phyloP scores from a whole-genome alignment of 2,329 filamentous ascomycete genomes.

The Cladorrhinum sp. region DNA sequence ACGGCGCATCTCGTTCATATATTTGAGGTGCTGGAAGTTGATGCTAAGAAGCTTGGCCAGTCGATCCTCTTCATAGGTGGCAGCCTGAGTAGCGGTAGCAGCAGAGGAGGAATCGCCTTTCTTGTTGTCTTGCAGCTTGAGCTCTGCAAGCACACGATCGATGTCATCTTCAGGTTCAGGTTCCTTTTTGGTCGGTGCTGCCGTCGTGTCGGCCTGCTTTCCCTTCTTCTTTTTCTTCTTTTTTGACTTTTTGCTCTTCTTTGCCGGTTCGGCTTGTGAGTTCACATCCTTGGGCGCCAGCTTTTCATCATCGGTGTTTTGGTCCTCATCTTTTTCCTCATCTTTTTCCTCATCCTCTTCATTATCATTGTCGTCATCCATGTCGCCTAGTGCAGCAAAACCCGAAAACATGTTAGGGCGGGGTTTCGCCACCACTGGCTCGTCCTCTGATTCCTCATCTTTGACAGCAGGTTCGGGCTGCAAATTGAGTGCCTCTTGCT shows the following conservation, averaged over 20 bases:
- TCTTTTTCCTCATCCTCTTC: slow-evolving; percentile 37
- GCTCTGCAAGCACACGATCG: slow-evolving; percentile 50
- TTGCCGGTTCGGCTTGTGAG: slow-evolving; percentile 30
- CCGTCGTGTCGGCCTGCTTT: slow-evolving; percentile 39
- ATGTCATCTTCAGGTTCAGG: slow-evolving; percentile 49
- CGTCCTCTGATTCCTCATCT: slow-evolving; percentile 33
- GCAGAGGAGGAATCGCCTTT: slow-evolving; percentile 13
- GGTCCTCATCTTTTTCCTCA: slow-evolving; percentile 27
- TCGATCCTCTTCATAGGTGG: not conserved
- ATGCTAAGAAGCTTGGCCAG: slow-evolving; percentile 42
- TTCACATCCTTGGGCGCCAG: not conserved
- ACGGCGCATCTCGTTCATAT: slow-evolving; percentile 82
- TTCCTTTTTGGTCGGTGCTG: slow-evolving; percentile 16
- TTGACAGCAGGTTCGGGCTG: slow-evolving; percentile 33
- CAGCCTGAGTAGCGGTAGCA: slow-evolving; percentile 3
- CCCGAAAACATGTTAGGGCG: slow-evolving; percentile 47
- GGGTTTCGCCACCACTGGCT: slow-evolving; percentile 36
- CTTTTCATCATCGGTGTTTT: not conserved
- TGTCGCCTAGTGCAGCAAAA: slow-evolving; percentile 49
- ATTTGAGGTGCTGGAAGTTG: slow-evolving; percentile 71
- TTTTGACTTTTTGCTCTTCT: slow-evolving; percentile 38
- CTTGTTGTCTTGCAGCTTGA: slow-evolving; percentile 37
- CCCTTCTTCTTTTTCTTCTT: slow-evolving; percentile 36
- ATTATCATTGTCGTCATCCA: slow-evolving; percentile 40
- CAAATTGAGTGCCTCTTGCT: slow-evolving; percentile 42